A percentile compares a stretch with the other conserved stretches of the same genome.
Evolutionary conservation across 768 basidiomycete genomes (phyloP).

Genomic region (Tremella fuciformis): DNA sequence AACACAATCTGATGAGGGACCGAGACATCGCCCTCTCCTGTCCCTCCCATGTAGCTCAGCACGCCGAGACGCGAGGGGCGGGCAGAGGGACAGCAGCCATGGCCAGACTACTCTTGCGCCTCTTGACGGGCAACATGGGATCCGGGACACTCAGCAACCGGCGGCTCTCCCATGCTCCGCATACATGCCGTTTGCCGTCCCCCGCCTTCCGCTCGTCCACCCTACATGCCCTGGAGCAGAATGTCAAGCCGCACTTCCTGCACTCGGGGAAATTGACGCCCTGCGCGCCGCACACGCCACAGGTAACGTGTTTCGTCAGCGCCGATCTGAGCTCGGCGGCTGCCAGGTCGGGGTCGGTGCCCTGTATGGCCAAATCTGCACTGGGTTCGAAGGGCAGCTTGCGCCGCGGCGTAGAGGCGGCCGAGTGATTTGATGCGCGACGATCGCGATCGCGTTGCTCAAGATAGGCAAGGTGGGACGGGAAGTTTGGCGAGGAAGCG

Average conservation of each 20-base stretch:
- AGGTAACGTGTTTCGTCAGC: slow-evolving; percentile 38
- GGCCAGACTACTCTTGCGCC: slow-evolving; percentile 14
- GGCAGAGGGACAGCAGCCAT: slow-evolving; percentile 36
- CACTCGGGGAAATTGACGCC: slow-evolving; percentile 48
- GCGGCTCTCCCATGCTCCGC: background rate
- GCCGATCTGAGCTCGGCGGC: slow-evolving; percentile 38
- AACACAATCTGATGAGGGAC: background rate
- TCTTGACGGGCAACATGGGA: background rate
- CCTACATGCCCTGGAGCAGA: slow-evolving; percentile 43
- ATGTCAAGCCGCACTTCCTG: slow-evolving; percentile 41
- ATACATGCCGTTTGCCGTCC: slow-evolving; percentile 40
- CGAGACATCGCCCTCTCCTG: background rate
- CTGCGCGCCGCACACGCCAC: slow-evolving; percentile 33
- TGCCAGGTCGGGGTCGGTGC: slow-evolving; percentile 36
- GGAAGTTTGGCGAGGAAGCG: slow-evolving; percentile 20
- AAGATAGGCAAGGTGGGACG: background rate
- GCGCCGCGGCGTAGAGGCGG: background rate
- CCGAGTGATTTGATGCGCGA: background rate
- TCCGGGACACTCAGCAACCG: background rate
- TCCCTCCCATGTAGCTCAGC: background rate
- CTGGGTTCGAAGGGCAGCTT: too few species aligned
- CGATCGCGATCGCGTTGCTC: background rate
- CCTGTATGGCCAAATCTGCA: background rate
- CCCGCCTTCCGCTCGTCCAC: slow-evolving; percentile 35
- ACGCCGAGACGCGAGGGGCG: background rate